Evolutionary conservation across 139 green algal species (phyloP), one percentile per base, ranked within the genome.

Genomic region (Coelastrella sp.): DNA sequence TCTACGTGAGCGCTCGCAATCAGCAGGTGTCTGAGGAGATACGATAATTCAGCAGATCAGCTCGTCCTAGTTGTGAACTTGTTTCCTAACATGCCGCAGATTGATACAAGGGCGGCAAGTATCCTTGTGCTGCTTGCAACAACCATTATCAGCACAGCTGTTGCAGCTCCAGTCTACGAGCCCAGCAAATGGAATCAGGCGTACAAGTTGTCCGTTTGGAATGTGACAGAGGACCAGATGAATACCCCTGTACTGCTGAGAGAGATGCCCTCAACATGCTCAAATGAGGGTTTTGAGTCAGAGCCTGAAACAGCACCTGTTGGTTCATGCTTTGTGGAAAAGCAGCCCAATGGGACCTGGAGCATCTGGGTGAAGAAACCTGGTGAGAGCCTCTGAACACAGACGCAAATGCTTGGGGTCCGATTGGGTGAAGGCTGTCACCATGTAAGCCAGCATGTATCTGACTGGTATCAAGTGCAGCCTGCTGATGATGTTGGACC

Each of bases 361-460:
- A 45, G 34, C 19, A 60, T 60, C 40, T 78, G 68, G 68, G 25
- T 60, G 7, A 78, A 78, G 30, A 25, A 40, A 30, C 63, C 63
- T n/a, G 63, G 63, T 73, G 30, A 73, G 30, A 17, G 15, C 38
- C 2, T 25, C 23, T 13, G 19, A 17, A 71, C 62, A n/a, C n/a
- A n/a, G n/a, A n/a, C n/a, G n/a, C n/a, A n/a, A n/a, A n/a, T n/a
- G n/a, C n/a, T n/a, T n/a, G n/a, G n/a, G n/a, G n/a, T n/a, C n/a
- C n/a, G n/a, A n/a, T n/a, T n/a, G n/a, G n/a, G n/a, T n/a, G n/a
- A n/a, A n/a, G n/a, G n/a, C n/a, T n/a, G n/a, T n/a, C n/a, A n/a
- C n/a, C n/a, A n/a, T n/a, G n/a, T n/a, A n/a, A n/a, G n/a, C n/a
- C n/a, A n/a, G n/a, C n/a, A n/a, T n/a, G n/a, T n/a, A n/a, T n/a